A percentile compares a stretch with the other conserved stretches of the same genome.
Evolutionary conservation across 148 eudicot species (phyloP).

Genomic region (Camellia granthamiana): DNA sequence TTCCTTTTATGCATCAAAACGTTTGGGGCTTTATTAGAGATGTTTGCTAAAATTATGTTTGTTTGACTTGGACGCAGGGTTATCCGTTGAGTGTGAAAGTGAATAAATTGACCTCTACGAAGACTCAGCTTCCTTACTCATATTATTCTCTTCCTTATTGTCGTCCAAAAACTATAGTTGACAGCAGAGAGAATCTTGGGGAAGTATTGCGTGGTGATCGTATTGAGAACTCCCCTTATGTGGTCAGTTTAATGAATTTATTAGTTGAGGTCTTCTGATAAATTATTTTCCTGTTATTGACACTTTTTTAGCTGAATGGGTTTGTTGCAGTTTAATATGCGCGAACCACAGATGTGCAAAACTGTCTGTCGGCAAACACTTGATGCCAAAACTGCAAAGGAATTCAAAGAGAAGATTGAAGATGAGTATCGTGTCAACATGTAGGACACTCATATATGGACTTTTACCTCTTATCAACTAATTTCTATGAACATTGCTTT

Average conservation of each 20-base stretch:
- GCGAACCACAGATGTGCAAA: conserved; percentile 56
- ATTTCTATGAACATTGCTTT: not conserved
- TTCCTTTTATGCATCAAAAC: not conserved
- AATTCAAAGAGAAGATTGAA: conserved; percentile 57
- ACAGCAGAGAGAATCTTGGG: conserved; percentile 67
- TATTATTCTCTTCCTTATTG: conserved; percentile 57
- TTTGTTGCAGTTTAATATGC: conserved; percentile 51
- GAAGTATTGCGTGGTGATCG: conserved; percentile 73
- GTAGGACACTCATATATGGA: conserved; percentile 20
- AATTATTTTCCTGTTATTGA: not conserved
- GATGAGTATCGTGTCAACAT: conserved; percentile 62
- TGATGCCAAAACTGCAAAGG: conserved; percentile 53
- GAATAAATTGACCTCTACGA: conserved; percentile 57
- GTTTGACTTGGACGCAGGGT: conserved; percentile 36
- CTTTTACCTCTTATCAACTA: not conserved
- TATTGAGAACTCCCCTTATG: conserved; percentile 58
- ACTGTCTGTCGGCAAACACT: conserved; percentile 44
- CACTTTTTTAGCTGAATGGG: not conserved
- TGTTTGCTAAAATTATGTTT: not conserved
- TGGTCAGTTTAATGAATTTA: conserved; percentile 35
- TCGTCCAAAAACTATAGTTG: conserved; percentile 47
- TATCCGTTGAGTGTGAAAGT: conserved; percentile 53
- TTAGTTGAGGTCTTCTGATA: not conserved
- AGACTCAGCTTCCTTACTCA: conserved; percentile 69
- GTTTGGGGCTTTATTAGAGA: not conserved